Evolutionary conservation across 768 basidiomycete species (phyloP).

Genomic region (Termitomyces heimii): DNA sequence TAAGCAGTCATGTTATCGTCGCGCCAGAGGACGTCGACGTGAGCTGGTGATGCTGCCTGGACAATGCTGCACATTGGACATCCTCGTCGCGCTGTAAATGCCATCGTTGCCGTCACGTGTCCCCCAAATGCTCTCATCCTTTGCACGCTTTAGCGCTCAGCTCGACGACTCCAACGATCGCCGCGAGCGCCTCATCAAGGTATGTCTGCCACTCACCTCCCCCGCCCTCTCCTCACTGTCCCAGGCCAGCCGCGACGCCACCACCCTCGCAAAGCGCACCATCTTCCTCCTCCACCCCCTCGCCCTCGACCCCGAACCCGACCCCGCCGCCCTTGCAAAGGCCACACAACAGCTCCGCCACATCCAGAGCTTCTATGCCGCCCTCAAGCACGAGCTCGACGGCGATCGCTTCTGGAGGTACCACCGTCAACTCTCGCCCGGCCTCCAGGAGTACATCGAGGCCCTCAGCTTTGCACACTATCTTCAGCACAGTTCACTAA

Average conservation of each 20-base stretch:
- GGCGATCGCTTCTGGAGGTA: constrained; percentile 76
- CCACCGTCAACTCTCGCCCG: constrained; percentile 66
- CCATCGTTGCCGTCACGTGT: constrained; percentile 31
- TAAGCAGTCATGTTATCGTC: constrained; percentile 77
- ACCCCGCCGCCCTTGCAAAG: constrained; percentile 33
- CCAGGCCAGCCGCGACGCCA: constrained; percentile 82
- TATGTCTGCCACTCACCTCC: constrained; percentile 18
- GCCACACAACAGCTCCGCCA: constrained; percentile 60
- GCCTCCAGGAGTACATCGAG: constrained; percentile 95
- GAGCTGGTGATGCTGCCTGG: constrained; percentile 44
- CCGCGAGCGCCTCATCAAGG: constrained; percentile 89
- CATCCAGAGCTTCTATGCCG: constrained; percentile 58
- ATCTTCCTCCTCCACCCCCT: constrained; percentile 91
- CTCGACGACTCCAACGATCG: constrained; percentile 84
- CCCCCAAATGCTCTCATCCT: constrained; percentile 26
- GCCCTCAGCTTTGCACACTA: constrained; percentile 87
- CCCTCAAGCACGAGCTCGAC: constrained; percentile 53
- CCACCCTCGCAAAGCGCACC: constrained; percentile 85
- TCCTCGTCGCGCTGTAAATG: constrained; percentile 58
- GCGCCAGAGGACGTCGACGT: constrained; percentile 66
- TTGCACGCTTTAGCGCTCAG: constrained; percentile 60
- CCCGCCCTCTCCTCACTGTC: neutral
- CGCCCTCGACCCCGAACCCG: constrained; percentile 28
- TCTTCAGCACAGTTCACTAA: constrained; percentile 60
- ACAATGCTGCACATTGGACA: constrained; percentile 79